These are phyloP conservation scores for Alternaria incomplexa DNA, from an alignment of 2,329 filamentous ascomycete species.

Conservation along the genomic window DNA sequence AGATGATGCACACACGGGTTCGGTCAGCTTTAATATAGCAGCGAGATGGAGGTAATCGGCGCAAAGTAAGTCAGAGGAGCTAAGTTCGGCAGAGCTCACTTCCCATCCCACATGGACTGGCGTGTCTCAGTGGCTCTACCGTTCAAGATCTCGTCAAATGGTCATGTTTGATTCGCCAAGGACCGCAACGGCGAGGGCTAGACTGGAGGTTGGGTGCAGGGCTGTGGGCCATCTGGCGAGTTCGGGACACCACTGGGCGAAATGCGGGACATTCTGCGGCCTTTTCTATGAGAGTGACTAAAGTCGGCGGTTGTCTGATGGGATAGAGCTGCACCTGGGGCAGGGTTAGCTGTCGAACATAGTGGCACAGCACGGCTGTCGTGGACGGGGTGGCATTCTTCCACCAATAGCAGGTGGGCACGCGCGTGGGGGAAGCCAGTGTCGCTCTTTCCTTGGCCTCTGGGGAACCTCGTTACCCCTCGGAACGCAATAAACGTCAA, in stretches of 20 bases:
- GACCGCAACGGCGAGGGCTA: conserved; percentile 27
- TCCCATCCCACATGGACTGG: conserved; percentile 37
- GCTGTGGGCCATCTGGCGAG: conserved; percentile 29
- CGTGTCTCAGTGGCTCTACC: conserved; percentile 28
- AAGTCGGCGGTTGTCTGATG: conserved; percentile 32
- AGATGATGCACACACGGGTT: conserved; percentile 22
- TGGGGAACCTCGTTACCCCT: conserved; percentile 35
- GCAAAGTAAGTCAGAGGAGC: conserved; percentile 38
- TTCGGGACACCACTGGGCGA: conserved; percentile 43
- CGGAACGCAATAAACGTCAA: background rate
- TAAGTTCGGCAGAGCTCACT: conserved; percentile 38
- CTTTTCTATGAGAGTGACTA: conserved; percentile 46
- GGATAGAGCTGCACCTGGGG: conserved; percentile 25
- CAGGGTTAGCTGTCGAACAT: conserved; percentile 33
- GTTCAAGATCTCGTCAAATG: conserved; percentile 30
- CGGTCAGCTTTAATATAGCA: conserved; percentile 49
- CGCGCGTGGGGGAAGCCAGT: conserved; percentile 35
- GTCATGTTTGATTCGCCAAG: conserved; percentile 36
- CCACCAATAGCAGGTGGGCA: conserved; percentile 35
- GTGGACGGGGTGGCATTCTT: conserved; percentile 24
- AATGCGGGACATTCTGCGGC: conserved; percentile 40
- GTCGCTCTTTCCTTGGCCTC: conserved; percentile 33
- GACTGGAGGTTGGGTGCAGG: conserved; percentile 29
- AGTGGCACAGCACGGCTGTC: conserved; percentile 29
- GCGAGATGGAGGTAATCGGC: conserved; percentile 41